Conservation (phyloP, 2,329 filamentous ascomycete genomes). For the Cordyceps pruinosa region DNA sequence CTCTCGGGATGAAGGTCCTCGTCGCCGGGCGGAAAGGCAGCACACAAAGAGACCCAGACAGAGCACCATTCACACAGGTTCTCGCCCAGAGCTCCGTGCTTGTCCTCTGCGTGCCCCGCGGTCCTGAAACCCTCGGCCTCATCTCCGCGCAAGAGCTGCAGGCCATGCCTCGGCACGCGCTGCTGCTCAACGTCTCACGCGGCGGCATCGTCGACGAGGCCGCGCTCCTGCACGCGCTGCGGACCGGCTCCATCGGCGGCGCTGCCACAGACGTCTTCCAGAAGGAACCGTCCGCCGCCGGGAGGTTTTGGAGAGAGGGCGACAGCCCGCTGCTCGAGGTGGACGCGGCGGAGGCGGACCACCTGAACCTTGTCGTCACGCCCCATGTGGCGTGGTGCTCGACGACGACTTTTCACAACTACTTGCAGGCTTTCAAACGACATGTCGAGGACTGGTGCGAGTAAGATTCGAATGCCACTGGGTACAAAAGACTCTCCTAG, state of each 20-base stretch:
- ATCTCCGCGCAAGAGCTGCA: slow-evolving; percentile 16
- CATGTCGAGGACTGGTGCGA: slow-evolving; percentile 4
- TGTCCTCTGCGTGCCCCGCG: slow-evolving; percentile 21
- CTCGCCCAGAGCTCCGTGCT: slow-evolving; percentile 19
- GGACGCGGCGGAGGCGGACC: neutral
- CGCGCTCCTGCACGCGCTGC: slow-evolving; percentile 25
- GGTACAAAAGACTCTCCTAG: neutral
- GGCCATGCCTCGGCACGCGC: slow-evolving; percentile 19
- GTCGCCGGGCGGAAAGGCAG: slow-evolving; percentile 19
- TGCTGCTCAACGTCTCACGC: slow-evolving; percentile 24
- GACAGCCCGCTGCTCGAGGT: slow-evolving; percentile 5
- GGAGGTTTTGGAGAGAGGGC: neutral
- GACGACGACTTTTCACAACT: slow-evolving; percentile 12
- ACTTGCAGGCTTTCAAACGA: slow-evolving; percentile 13
- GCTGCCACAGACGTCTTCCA: slow-evolving; percentile 29
- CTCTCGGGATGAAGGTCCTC: slow-evolving; percentile 20
- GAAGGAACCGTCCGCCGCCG: slow-evolving; percentile 18
- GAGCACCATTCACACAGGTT: slow-evolving; percentile 18
- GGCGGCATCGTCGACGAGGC: slow-evolving; percentile 30
- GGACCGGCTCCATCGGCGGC: slow-evolving; percentile 24
- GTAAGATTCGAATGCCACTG: neutral
- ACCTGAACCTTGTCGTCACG: slow-evolving; percentile 12
- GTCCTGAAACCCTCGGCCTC: slow-evolving; percentile 17
- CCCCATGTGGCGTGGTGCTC: slow-evolving; percentile 15
- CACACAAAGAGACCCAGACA: neutral